These are phyloP conservation scores for Aspergillus hortae DNA, from an alignment of 2,329 filamentous ascomycete species.

Conservation along the genomic window DNA sequence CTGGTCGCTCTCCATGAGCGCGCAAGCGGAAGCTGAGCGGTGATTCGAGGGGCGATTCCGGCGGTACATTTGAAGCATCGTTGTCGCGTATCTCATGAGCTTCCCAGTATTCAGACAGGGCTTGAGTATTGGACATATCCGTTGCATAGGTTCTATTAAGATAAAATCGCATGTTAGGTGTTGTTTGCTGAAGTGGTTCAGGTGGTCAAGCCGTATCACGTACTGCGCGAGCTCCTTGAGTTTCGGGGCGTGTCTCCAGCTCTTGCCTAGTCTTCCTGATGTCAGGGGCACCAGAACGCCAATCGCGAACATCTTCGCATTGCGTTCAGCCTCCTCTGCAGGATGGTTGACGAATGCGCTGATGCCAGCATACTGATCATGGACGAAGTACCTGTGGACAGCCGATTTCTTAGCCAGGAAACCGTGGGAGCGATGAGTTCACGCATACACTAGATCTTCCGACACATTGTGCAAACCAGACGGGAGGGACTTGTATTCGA, in stretches of 20 bases:
- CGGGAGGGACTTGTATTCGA: slow-evolving; percentile 95
- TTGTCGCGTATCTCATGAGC: slow-evolving; percentile 36
- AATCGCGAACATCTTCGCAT: slow-evolving; percentile 90
- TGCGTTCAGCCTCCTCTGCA: slow-evolving; percentile 72
- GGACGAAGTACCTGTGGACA: slow-evolving; percentile 77
- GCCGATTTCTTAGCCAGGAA: slow-evolving; percentile 10
- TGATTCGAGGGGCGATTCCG: slow-evolving; percentile 52
- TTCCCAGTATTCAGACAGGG: slow-evolving; percentile 80
- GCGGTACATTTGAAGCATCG: slow-evolving; percentile 30
- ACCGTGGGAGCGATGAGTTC: not conserved
- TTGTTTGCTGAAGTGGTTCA: not conserved
- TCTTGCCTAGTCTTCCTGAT: slow-evolving; percentile 78
- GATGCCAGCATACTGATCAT: slow-evolving; percentile 77
- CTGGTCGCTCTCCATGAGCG: slow-evolving; percentile 47
- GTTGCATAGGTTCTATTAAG: slow-evolving; percentile 53
- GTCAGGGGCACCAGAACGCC: slow-evolving; percentile 83
- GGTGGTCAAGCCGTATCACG: slow-evolving; percentile 9
- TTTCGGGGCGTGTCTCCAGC: slow-evolving; percentile 79
- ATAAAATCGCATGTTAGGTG: slow-evolving; percentile 8
- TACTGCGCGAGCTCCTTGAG: slow-evolving; percentile 73
- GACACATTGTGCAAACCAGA: slow-evolving; percentile 87
- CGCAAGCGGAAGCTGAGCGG: slow-evolving; percentile 49
- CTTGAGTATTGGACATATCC: slow-evolving; percentile 58
- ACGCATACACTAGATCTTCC: slow-evolving; percentile 66
- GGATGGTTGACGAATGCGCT: slow-evolving; percentile 87